Evolutionary conservation across 129 eudicot genomes (phyloP), one percentile per base, ranked within the genome.

Genomic region (Apium graveolens): DNA sequence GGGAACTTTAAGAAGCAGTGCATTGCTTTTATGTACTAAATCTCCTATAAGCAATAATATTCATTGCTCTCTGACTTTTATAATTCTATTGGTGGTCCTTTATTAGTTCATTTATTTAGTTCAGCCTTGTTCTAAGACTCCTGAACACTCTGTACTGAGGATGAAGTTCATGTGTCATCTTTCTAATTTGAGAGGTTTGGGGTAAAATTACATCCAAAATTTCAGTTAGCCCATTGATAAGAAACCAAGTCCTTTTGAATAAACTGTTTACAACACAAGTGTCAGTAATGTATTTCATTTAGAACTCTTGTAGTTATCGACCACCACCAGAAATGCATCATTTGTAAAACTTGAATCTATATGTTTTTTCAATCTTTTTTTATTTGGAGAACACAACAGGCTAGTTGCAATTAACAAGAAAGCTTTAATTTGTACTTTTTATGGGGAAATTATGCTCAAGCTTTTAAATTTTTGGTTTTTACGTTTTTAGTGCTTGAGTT

Each of bases 11-110:
- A 11, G 51, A 75, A 57, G 73, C 70, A 78, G 31, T 71, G 32
- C 79, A 79, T 79, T 78, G 73, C 81, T 73, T 83, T 77, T 76
- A 43, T 79, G 73, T 82, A 79, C 76, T 57, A 87, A 84, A 81
- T 80, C 66, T 70, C 79, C 76, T 74, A 29, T 75, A 80, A 46
- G 34, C 65, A 44, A 55, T 70, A 68, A 82, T 70, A 68, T 27
- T 43, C 57, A 48, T 46, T 69, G 21, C 66, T 21, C 29, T 70
- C 27, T 76, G 46, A 66, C 80, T 76, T 69, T 70, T 80, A 53
- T 74, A 63, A 81, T 77, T 39, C 79, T 74, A 48, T 84, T 70
- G 66, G 29, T 70, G 66, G 77, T 62, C 80, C 78, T 74, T 84
- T 65, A n/a, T 38, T 78, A 48, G 53, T 48, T 48, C 20, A 48